These are phyloP conservation scores for Laetiporus sulphureus DNA, from an alignment of 1,284 basidiomycete species.

Conservation along the genomic window DNA sequence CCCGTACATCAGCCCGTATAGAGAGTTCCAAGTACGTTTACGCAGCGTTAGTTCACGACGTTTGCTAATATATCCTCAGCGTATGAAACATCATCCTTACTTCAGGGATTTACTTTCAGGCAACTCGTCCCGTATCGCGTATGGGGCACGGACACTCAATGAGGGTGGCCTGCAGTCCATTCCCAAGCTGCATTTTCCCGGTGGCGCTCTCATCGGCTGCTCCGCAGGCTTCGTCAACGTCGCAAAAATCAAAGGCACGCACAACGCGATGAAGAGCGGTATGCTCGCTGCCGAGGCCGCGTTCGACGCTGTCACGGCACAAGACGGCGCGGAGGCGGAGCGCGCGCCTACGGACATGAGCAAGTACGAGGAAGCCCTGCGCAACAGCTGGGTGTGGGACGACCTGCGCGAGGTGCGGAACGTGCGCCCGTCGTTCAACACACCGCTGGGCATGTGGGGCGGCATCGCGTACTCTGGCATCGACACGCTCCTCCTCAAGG, in stretches of 20 bases:
- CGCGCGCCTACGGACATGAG: slow-evolving; percentile 59
- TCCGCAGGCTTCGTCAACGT: slow-evolving; percentile 96
- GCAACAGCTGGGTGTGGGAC: slow-evolving; percentile 81
- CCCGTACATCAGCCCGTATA: slow-evolving; percentile 90
- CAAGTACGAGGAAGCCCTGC: slow-evolving; percentile 69
- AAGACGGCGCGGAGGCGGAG: slow-evolving; percentile 21
- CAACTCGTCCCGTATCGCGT: slow-evolving; percentile 73
- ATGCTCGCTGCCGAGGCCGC: slow-evolving; percentile 95
- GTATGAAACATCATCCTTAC: slow-evolving; percentile 97
- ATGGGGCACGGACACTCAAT: slow-evolving; percentile 88
- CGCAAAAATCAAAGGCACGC: slow-evolving; percentile 99
- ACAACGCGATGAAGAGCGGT: slow-evolving; percentile 99
- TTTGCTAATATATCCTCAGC: slow-evolving; percentile 35
- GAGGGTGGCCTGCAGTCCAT: slow-evolving; percentile 95
- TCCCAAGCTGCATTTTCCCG: slow-evolving; percentile 90
- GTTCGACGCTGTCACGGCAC: slow-evolving; percentile 49
- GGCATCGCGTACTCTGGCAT: slow-evolving; percentile 89
- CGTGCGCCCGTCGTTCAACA: slow-evolving; percentile 88
- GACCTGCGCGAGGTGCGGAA: slow-evolving; percentile 94
- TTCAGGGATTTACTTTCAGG: slow-evolving; percentile 78
- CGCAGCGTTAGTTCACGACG: neutral
- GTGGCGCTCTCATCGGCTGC: slow-evolving; percentile 93
- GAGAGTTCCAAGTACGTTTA: slow-evolving; percentile 77
- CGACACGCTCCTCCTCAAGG: slow-evolving; percentile 83
- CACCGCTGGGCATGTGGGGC: slow-evolving; percentile 79